phyloP scores from a whole-genome alignment of 495 filamentous ascomycete genomes.

The Lindgomyces ingoldianus region DNA sequence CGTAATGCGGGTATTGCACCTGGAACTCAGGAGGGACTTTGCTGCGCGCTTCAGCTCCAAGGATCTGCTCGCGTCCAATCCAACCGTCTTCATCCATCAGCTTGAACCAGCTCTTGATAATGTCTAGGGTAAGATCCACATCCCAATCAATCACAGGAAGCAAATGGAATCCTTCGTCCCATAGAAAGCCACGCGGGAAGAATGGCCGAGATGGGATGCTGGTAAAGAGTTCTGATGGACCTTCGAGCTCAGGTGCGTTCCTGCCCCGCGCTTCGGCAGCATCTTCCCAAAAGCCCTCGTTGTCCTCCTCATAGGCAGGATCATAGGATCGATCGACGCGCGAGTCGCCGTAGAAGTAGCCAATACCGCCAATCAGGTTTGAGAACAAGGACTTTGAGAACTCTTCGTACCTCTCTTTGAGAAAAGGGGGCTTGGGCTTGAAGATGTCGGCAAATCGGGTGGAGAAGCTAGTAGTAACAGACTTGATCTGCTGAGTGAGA shows the following conservation, averaged over 20 bases:
- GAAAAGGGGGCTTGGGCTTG: slow-evolving; percentile 73
- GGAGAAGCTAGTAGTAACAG: slow-evolving; percentile 65
- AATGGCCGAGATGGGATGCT: slow-evolving; percentile 92
- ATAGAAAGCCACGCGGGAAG: slow-evolving; percentile 94
- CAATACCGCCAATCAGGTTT: slow-evolving; percentile 91
- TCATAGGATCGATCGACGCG: slow-evolving; percentile 88
- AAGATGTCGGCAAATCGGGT: slow-evolving; percentile 75
- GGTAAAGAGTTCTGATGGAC: slow-evolving; percentile 86
- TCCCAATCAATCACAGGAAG: slow-evolving; percentile 93
- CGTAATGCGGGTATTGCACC: slow-evolving; percentile 94
- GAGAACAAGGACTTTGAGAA: slow-evolving; percentile 92
- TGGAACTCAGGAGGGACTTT: slow-evolving; percentile 97
- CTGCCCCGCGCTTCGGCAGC: slow-evolving; percentile 71
- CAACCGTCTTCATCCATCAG: slow-evolving; percentile 96
- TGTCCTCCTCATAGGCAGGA: slow-evolving; percentile 90
- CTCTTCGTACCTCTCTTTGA: slow-evolving; percentile 66
- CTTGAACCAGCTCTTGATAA: slow-evolving; percentile 93
- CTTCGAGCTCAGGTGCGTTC: slow-evolving; percentile 67
- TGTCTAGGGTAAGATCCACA: slow-evolving; percentile 81
- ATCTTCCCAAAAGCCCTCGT: slow-evolving; percentile 97
- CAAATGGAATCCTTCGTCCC: slow-evolving; percentile 98
- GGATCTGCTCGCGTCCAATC: slow-evolving; percentile 96
- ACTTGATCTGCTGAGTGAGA: slow-evolving; percentile 68
- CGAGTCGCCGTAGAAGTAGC: slow-evolving; percentile 87
- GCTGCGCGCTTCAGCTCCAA: slow-evolving; percentile 89